A percentile compares a stretch with the other conserved stretches of the same genome.
These are phyloP conservation scores for Umbelopsis vinacea DNA, from an alignment of 192 early-diverging fungal species.

Conservation along the genomic window DNA sequence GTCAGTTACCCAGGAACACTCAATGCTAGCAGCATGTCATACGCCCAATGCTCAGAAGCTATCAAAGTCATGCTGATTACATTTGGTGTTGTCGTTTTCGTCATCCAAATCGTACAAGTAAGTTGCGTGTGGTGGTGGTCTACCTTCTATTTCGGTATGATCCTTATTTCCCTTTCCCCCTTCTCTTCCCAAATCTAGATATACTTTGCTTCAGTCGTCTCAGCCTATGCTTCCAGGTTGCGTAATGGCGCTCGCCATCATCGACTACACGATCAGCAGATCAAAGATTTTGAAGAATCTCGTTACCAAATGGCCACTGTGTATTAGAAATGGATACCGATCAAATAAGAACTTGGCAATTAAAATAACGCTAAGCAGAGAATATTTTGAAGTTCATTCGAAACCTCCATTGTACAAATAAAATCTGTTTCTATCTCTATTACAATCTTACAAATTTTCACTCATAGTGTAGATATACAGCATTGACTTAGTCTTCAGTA, in stretches of 20 bases:
- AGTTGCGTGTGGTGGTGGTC: not conserved
- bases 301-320: constrained; percentile 43
- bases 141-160: too few relatives aligned
- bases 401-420: constrained; percentile 12
- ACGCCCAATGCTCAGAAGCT: constrained; percentile 20
- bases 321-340: constrained; percentile 28
- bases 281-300: constrained; percentile 47
- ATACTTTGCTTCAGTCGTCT: constrained; percentile 39
- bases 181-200: constrained; percentile 14
- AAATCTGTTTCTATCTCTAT: not conserved
- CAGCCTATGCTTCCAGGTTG: constrained; percentile 36
- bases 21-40: constrained; percentile 27
- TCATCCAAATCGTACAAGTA: constrained; percentile 42
- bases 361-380: not conserved
- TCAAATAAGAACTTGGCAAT: not conserved
- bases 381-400: not conserved
- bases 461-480: not conserved
- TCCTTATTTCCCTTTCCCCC: not conserved
- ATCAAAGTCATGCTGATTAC: constrained; percentile 26
- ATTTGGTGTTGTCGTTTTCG: constrained; percentile 30
- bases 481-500: not conserved
- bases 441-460: not conserved
- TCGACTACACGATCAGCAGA: constrained; percentile 46
- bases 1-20: constrained; percentile 37
- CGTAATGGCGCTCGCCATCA: constrained; percentile 46